Evolutionary conservation across 345 rosid genomes (phyloP).

Genomic region (Adansonia digitata): DNA sequence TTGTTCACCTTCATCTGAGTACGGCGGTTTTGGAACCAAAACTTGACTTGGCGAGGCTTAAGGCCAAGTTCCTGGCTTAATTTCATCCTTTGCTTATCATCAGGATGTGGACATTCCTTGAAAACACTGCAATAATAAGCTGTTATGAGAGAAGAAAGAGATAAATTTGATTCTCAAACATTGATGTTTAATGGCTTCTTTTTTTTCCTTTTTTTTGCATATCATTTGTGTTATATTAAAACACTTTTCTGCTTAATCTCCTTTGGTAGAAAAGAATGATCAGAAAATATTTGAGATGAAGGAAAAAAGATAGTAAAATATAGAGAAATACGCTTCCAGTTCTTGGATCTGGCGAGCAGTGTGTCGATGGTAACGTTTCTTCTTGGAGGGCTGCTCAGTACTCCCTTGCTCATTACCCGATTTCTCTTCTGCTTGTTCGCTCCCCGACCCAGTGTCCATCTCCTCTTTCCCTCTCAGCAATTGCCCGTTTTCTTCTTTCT

Average conservation of each 20-base stretch:
- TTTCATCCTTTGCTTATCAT: slow-evolving; percentile 83
- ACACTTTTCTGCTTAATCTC: not conserved
- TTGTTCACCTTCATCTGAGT: slow-evolving; percentile 85
- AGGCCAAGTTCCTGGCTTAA: slow-evolving; percentile 88
- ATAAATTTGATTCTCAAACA: not conserved
- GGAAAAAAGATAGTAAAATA: too few species aligned
- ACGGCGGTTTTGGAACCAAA: slow-evolving; percentile 98
- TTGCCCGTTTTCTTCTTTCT: slow-evolving; percentile 63
- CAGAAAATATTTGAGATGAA: too few species aligned
- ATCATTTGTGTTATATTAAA: not conserved
- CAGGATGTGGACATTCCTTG: slow-evolving; percentile 94
- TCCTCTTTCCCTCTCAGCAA: slow-evolving; percentile 54
- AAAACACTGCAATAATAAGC: slow-evolving; percentile 53
- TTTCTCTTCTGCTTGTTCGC: slow-evolving; percentile 68
- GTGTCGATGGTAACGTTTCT: slow-evolving; percentile 57
- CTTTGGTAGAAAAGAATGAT: too few species aligned
- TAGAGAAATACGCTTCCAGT: slow-evolving; percentile 72
- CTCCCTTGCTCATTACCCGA: slow-evolving; percentile 15
- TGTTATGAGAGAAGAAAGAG: not conserved
- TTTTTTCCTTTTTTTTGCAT: not conserved
- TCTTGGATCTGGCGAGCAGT: slow-evolving; percentile 72
- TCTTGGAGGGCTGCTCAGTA: slow-evolving; percentile 34
- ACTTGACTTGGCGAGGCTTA: slow-evolving; percentile 94
- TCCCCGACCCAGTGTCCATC: slow-evolving; percentile 76
- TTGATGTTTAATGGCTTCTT: not conserved